These are phyloP conservation scores for Hemileccinum impolitum DNA, from an alignment of 768 basidiomycete species.

Conservation along the genomic window DNA sequence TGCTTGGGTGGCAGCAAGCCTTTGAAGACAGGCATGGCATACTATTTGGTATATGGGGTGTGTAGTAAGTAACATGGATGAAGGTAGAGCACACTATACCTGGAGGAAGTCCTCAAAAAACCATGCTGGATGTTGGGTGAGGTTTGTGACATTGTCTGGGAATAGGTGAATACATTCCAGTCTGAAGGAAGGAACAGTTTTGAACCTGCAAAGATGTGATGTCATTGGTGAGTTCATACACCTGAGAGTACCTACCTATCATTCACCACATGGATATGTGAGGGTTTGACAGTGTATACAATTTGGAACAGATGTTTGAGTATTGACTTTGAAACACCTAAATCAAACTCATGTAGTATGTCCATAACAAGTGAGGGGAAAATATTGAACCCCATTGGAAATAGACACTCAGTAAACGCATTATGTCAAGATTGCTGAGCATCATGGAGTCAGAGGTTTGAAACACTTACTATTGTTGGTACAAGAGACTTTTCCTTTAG, in stretches of 20 bases:
- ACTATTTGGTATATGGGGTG: too few relatives aligned
- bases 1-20: neutral
- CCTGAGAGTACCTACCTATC: neutral
- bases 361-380: neutral
- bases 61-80: too few relatives aligned
- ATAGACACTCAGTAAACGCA: neutral
- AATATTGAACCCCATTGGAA: neutral
- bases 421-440: neutral
- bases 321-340: neutral
- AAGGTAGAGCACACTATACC: too few relatives aligned
- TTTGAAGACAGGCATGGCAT: neutral
- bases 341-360: neutral
- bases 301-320: neutral
- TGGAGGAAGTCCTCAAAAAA: too few relatives aligned
- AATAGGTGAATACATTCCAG: neutral
- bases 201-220: neutral
- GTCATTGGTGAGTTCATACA: neutral
- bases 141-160: neutral
- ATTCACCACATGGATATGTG: neutral
- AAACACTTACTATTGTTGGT: neutral
- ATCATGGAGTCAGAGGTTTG: neutral
- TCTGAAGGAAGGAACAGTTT: neutral
- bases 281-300: neutral
- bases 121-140: neutral
- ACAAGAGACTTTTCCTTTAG: neutral